A percentile compares a stretch with the other conserved stretches of the same genome.
Evolutionary conservation across 2,329 filamentous ascomycete species (phyloP).

Genomic region (Scytalidium lignicola): DNA sequence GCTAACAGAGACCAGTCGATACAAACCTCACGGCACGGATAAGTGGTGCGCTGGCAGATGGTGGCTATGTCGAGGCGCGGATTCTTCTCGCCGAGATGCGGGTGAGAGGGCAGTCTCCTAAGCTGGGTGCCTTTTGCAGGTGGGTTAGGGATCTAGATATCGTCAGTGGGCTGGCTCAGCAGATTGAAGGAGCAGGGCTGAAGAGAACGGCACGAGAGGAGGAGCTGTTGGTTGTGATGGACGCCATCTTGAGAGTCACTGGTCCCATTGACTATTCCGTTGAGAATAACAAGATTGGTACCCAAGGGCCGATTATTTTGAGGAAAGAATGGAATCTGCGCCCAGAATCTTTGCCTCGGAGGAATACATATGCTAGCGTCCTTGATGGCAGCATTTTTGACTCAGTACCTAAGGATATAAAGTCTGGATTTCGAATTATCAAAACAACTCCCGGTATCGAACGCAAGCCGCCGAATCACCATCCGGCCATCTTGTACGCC

Average conservation of each 20-base stretch:
- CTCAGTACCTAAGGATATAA: constrained; percentile 31
- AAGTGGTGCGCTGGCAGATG: constrained; percentile 60
- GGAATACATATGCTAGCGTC: constrained; percentile 51
- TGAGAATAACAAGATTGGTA: constrained; percentile 25
- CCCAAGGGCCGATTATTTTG: constrained; percentile 45
- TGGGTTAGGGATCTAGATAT: constrained; percentile 70
- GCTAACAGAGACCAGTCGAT: constrained; percentile 33
- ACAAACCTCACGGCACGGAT: constrained; percentile 63
- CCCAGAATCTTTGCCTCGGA: constrained; percentile 29
- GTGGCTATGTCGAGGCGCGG: constrained; percentile 58
- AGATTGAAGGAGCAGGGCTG: constrained; percentile 35
- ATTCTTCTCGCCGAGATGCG: constrained; percentile 66
- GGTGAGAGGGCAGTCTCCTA: constrained; percentile 59
- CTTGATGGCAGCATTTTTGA: constrained; percentile 50
- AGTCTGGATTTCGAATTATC: constrained; percentile 48
- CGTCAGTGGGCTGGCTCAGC: constrained; percentile 58
- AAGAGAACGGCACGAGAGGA: constrained; percentile 41
- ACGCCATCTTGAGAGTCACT: constrained; percentile 58
- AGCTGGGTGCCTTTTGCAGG: constrained; percentile 63
- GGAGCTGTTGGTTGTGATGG: constrained; percentile 55
- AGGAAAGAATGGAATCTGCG: constrained; percentile 59
- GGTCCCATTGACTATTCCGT: constrained; percentile 52
- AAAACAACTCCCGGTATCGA: constrained; percentile 55
- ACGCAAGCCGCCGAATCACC: constrained; percentile 63
- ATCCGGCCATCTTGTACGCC: constrained; percentile 61